phyloP scores from a whole-genome alignment of 2,329 filamentous ascomycete genomes.

The Botryotinia convoluta region DNA sequence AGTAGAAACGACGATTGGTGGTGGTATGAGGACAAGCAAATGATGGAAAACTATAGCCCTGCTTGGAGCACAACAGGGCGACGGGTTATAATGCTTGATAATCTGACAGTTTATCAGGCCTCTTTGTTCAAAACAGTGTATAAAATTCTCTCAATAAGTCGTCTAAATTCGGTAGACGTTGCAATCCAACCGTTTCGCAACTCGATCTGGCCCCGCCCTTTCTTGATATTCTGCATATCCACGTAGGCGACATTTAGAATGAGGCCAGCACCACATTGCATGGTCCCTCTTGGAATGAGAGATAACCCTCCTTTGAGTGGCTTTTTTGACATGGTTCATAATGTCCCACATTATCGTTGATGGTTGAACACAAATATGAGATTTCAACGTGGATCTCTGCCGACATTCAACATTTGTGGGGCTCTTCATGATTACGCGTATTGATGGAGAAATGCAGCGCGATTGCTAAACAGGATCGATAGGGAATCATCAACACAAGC shows the following conservation, averaged over 20 bases:
- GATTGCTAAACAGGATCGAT: neutral
- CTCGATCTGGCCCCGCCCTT: neutral
- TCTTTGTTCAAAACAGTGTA: neutral
- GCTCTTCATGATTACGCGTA: neutral
- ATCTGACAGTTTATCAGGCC: neutral
- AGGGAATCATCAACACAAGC: neutral
- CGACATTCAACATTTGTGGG: neutral
- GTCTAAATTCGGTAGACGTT: neutral
- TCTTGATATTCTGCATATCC: neutral
- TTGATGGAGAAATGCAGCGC: neutral
- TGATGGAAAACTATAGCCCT: neutral
- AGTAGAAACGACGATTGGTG: neutral
- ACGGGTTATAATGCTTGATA: neutral
- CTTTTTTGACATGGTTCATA: neutral
- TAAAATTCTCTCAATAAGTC: too few relatives aligned
- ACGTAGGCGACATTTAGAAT: neutral
- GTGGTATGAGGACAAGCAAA: neutral
- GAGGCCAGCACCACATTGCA: slow-evolving; percentile 3
- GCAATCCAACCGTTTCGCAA: neutral
- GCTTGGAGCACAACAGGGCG: neutral
- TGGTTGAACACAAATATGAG: neutral
- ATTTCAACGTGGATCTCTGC: neutral
- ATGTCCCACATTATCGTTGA: neutral
- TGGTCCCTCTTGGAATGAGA: neutral
- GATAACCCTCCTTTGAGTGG: neutral